phyloP scores from a whole-genome alignment of 2,329 filamentous ascomycete genomes.

The Phaeomoniella chlamydospora region DNA sequence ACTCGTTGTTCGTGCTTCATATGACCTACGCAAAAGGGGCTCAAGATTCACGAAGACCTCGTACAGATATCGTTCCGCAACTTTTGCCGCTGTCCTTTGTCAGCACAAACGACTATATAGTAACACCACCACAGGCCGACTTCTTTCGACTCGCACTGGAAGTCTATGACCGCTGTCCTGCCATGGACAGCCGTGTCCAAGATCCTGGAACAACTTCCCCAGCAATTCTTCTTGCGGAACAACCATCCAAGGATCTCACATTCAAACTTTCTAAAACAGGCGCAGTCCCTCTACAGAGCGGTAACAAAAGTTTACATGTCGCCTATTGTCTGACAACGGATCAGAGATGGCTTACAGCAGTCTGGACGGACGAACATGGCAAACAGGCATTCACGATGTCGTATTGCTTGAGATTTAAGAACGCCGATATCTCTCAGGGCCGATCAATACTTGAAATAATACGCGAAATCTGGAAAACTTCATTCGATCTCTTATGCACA shows the following conservation, averaged over 20 bases:
- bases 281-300: slow-evolving; percentile 36
- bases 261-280: slow-evolving; percentile 40
- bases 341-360: slow-evolving; percentile 41
- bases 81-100: slow-evolving; percentile 42
- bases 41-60: slow-evolving; percentile 6
- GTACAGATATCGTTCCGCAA: slow-evolving; percentile 40
- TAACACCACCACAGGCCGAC: slow-evolving; percentile 32
- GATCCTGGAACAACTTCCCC: slow-evolving; percentile 33
- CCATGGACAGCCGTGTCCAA: slow-evolving; percentile 8
- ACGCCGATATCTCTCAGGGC: slow-evolving; percentile 12
- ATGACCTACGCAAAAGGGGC: slow-evolving; percentile 29
- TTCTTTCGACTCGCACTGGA: slow-evolving; percentile 39
- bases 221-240: slow-evolving; percentile 38
- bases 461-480: slow-evolving; percentile 43
- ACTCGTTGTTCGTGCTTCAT: slow-evolving; percentile 42
- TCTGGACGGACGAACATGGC: slow-evolving; percentile 45
- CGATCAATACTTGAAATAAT: slow-evolving; percentile 33
- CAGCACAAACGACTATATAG: slow-evolving; percentile 33
- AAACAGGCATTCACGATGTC: slow-evolving; percentile 37
- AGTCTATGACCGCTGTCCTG: slow-evolving; percentile 42
- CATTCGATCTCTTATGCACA: slow-evolving; percentile 37
- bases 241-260: slow-evolving; percentile 34
- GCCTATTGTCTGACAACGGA: slow-evolving; percentile 42
- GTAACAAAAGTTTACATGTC: slow-evolving; percentile 43
- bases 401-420: slow-evolving; percentile 34